These are phyloP conservation scores for Acer yangbiense DNA, from an alignment of 345 rosid species.

Conservation along the genomic window DNA sequence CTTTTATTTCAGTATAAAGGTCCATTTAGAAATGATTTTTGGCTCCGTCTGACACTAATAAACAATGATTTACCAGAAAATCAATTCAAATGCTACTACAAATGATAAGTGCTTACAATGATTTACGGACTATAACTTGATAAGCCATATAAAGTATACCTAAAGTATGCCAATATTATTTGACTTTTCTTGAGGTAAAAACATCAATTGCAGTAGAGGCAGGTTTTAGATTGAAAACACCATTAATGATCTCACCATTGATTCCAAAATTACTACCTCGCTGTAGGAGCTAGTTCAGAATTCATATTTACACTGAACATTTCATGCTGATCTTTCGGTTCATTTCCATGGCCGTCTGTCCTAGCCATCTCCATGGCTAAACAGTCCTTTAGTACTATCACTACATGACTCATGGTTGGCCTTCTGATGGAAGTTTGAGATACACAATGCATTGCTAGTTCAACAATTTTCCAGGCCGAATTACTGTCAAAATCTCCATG, in stretches of 20 bases:
- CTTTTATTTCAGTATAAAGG: too few relatives aligned
- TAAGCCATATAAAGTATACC: too few relatives aligned
- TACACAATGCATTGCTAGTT: slow-evolving; percentile 47
- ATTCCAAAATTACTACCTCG: slow-evolving; percentile 5
- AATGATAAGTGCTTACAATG: too few relatives aligned
- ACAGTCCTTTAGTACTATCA: slow-evolving; percentile 36
- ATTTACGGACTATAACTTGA: too few relatives aligned
- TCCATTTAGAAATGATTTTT: too few relatives aligned
- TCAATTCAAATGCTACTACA: too few relatives aligned
- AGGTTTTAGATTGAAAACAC: background rate
- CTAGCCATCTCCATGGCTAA: slow-evolving; percentile 32
- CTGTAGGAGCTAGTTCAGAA: slow-evolving; percentile 1
- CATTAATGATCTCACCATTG: background rate
- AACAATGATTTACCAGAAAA: too few relatives aligned
- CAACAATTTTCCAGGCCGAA: slow-evolving; percentile 52
- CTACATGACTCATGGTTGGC: slow-evolving; percentile 42
- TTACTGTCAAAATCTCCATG: slow-evolving; percentile 32
- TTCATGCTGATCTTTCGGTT: slow-evolving; percentile 8
- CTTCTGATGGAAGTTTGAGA: slow-evolving; percentile 32
- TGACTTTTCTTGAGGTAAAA: background rate
- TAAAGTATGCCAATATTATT: too few relatives aligned
- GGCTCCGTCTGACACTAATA: too few relatives aligned
- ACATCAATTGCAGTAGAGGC: background rate
- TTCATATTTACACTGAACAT: slow-evolving; percentile 4
- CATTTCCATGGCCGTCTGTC: slow-evolving; percentile 21